Evolutionary conservation across 495 filamentous ascomycete species (phyloP).

Genomic region (Tetracladium setigerum): DNA sequence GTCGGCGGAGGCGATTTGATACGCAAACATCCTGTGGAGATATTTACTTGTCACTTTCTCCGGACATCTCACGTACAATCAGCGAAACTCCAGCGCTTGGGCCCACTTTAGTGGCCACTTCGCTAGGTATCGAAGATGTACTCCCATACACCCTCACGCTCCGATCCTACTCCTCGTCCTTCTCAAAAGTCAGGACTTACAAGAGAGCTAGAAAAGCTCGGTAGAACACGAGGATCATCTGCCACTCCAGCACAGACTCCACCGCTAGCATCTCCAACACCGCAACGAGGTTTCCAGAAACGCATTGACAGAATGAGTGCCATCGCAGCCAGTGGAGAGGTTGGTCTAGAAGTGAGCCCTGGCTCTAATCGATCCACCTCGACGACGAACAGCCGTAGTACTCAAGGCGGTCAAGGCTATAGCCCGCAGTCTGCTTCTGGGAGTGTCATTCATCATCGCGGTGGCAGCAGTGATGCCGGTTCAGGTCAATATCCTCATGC

Average conservation of each 20-base stretch:
- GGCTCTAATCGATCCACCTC: neutral
- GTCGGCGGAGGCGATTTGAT: no score
- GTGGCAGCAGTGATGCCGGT: no score
- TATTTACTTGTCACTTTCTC: no score
- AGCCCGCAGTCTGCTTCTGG: no score
- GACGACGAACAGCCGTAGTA: neutral
- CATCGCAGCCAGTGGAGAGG: neutral
- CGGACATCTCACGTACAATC: no score
- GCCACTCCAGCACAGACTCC: conserved; percentile 11
- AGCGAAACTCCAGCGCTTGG: no score
- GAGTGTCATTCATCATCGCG: no score
- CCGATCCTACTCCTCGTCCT: conserved; percentile 1
- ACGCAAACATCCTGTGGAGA: no score
- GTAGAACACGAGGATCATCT: conserved; percentile 9
- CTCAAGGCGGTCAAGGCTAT: no score
- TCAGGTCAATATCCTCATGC: no score
- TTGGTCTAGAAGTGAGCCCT: neutral
- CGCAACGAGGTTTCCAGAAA: conserved; percentile 1
- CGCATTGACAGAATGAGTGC: conserved; percentile 3
- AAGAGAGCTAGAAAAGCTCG: neutral
- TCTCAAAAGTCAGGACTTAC: conserved; percentile 1
- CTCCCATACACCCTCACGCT: neutral
- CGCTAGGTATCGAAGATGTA: no score
- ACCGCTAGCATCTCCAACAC: conserved; percentile 3
- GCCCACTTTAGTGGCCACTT: no score